phyloP scores from a whole-genome alignment of 1,284 basidiomycete species.

The Puccinia horiana region DNA sequence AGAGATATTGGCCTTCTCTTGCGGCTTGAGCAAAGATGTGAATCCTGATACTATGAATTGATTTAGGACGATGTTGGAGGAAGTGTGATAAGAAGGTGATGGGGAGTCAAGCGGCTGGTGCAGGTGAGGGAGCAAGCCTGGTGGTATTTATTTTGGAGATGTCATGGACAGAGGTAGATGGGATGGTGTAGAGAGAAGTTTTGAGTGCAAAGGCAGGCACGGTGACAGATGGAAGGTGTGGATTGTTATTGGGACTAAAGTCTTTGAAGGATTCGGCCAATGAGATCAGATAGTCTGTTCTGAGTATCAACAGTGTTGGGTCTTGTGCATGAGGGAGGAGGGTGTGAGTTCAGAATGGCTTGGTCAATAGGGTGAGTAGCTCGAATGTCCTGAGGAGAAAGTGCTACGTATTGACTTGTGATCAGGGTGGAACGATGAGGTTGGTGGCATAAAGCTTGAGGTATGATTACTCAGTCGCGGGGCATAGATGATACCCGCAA shows the following conservation, averaged over 20 bases:
- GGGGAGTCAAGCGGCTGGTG: constrained; percentile 10
- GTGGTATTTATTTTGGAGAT: constrained; percentile 43
- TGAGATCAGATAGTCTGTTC: constrained; percentile 34
- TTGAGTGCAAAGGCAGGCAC: constrained; percentile 38
- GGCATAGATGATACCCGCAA: no score
- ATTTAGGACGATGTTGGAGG: constrained; percentile 18
- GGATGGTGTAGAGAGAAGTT: constrained; percentile 23
- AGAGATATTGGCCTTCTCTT: constrained; percentile 44
- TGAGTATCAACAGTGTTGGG: not conserved
- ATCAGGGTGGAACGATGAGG: no score
- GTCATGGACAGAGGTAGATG: constrained; percentile 11
- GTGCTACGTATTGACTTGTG: not conserved
- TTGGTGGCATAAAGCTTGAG: no score
- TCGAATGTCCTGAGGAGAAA: not conserved
- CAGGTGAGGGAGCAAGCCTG: constrained; percentile 22
- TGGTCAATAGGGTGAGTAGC: constrained; percentile 65
- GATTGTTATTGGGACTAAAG: not conserved
- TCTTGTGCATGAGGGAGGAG: constrained; percentile 71
- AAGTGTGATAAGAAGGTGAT: constrained; percentile 30
- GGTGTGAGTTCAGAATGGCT: constrained; percentile 67
- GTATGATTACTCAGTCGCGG: no score
- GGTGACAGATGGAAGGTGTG: not conserved
- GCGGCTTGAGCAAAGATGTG: constrained; percentile 46
- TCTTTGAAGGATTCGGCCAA: constrained; percentile 20
- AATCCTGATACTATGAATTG: constrained; percentile 22